These are phyloP conservation scores for Sporobolomyces phaffii DNA, from an alignment of 768 basidiomycete species.

Conservation along the genomic window DNA sequence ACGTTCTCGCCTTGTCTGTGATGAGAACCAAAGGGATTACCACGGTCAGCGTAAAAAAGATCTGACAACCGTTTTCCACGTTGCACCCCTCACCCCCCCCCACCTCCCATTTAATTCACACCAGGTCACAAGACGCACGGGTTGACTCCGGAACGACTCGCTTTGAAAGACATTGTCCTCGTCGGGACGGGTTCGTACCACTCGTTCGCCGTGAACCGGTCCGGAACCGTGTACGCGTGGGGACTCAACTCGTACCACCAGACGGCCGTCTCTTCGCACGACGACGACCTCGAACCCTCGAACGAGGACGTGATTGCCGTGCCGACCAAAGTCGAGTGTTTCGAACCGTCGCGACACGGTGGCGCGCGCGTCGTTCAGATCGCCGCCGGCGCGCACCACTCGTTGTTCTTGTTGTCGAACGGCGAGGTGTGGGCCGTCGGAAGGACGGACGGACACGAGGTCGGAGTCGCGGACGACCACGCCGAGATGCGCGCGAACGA, in stretches of 20 bases:
- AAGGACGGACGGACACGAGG: conserved; percentile 72
- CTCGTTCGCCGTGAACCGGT: conserved; percentile 81
- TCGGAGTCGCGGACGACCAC: conserved; percentile 58
- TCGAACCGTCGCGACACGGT: conserved; percentile 45
- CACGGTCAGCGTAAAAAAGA: too few relatives aligned
- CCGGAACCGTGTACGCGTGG: conserved; percentile 85
- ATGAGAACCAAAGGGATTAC: too few relatives aligned
- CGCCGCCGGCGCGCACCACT: conserved; percentile 77
- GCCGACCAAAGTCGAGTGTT: conserved; percentile 51
- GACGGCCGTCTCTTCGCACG: conserved; percentile 52
- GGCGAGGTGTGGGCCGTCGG: conserved; percentile 85
- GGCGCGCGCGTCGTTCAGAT: conserved; percentile 57
- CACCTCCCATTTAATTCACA: too few relatives aligned
- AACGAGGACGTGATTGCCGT: conserved; percentile 50
- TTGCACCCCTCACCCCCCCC: too few relatives aligned
- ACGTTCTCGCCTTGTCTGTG: not conserved
- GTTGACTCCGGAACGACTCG: conserved; percentile 77
- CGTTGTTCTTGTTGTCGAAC: conserved; percentile 74
- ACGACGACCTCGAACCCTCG: conserved; percentile 46
- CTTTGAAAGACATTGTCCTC: conserved; percentile 64
- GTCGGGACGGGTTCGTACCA: conserved; percentile 78
- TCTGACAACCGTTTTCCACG: too few relatives aligned
- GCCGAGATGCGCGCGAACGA: conserved; percentile 41
- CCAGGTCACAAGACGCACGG: conserved; percentile 78
- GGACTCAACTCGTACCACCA: conserved; percentile 83